phyloP scores from a whole-genome alignment of 1,284 basidiomycete genomes.

The Inonotus obliquus region DNA sequence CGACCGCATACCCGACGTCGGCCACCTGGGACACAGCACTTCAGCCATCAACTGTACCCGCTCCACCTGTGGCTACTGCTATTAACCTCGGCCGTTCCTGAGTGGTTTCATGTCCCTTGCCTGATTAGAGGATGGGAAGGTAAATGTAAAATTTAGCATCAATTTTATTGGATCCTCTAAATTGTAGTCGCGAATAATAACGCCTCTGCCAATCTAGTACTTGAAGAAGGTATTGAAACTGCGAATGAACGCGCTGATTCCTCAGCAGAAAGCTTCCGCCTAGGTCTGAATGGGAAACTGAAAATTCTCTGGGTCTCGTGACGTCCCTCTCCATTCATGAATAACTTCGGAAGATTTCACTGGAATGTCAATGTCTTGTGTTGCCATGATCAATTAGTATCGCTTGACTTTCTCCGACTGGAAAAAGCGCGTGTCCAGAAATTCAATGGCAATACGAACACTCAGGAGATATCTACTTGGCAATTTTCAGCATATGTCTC shows the following conservation, averaged over 20 bases:
- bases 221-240: neutral
- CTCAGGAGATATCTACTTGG: too few relatives aligned
- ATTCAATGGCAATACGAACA: too few relatives aligned
- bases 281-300: neutral
- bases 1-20: conserved; percentile 32
- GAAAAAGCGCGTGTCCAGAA: conserved; percentile 1
- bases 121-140: too few relatives aligned
- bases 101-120: too few relatives aligned
- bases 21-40: conserved; percentile 36
- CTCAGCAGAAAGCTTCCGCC: neutral
- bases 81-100: conserved; percentile 6
- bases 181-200: too few relatives aligned
- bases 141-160: too few relatives aligned
- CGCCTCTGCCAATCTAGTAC: too few relatives aligned
- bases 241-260: neutral
- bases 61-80: neutral
- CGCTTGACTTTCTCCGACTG: conserved; percentile 1
- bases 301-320: neutral
- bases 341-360: conserved; percentile 6
- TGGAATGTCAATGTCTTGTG: neutral
- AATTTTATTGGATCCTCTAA: too few relatives aligned
- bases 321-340: neutral
- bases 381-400: too few relatives aligned
- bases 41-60: conserved; percentile 33
- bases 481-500: too few relatives aligned